A percentile compares a stretch with the other conserved stretches of the same genome.
phyloP scores from a whole-genome alignment of 164 flowering plant genomes.

The Vitis rupestris region DNA sequence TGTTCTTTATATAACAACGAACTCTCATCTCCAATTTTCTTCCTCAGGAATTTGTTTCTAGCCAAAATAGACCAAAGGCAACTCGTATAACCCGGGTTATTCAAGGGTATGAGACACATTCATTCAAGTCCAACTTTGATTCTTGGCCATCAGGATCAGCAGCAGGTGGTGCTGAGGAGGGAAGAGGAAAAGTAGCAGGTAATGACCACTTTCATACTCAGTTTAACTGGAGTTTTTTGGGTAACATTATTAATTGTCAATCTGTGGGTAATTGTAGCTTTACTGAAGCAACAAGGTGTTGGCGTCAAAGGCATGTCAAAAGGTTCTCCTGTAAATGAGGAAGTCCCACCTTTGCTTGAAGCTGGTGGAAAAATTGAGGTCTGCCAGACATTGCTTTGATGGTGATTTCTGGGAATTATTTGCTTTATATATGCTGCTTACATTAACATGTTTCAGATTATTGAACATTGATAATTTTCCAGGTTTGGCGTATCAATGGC shows the following conservation, averaged over 20 bases:
- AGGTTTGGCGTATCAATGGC: slow-evolving; percentile 96
- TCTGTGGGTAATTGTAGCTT: slow-evolving; percentile 47
- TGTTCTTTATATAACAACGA: background rate
- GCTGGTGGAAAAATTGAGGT: slow-evolving; percentile 96
- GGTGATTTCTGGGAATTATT: background rate
- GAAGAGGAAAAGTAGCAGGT: slow-evolving; percentile 99
- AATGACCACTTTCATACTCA: slow-evolving; percentile 4
- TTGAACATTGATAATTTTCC: slow-evolving; percentile 18
- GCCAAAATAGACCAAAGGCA: slow-evolving; percentile 84
- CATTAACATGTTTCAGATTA: background rate
- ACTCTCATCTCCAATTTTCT: slow-evolving; percentile 11
- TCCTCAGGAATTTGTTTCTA: slow-evolving; percentile 70
- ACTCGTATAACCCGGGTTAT: slow-evolving; percentile 80
- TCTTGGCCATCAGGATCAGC: slow-evolving; percentile 91
- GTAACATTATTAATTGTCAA: slow-evolving; percentile 10
- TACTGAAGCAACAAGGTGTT: slow-evolving; percentile 97
- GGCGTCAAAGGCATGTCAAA: slow-evolving; percentile 76
- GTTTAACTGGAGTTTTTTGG: slow-evolving; percentile 4
- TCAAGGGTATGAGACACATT: slow-evolving; percentile 94
- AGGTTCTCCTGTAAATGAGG: slow-evolving; percentile 76
- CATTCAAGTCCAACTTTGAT: slow-evolving; percentile 92
- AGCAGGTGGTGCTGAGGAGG: slow-evolving; percentile 81
- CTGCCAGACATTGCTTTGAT: slow-evolving; percentile 9
- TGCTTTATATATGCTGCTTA: background rate
- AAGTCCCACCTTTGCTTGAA: slow-evolving; percentile 93